phyloP scores from a whole-genome alignment of 305 asterid genomes.

The Plantago coronopus region DNA sequence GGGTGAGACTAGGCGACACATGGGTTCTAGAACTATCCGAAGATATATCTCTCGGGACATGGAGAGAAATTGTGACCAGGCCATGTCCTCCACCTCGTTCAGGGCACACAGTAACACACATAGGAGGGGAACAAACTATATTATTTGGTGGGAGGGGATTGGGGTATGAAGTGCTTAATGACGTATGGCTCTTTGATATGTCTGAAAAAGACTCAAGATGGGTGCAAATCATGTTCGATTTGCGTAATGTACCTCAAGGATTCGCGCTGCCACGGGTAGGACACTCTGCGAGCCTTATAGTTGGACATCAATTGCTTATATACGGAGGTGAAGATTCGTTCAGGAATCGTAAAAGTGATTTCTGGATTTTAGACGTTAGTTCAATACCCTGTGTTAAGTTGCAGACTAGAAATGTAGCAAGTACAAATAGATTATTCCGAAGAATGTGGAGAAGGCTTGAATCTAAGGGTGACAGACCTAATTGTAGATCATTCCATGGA shows the following conservation, averaged over 20 bases:
- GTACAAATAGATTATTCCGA: conserved; percentile 24
- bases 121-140: conserved; percentile 50
- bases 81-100: conserved; percentile 79
- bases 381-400: conserved; percentile 26
- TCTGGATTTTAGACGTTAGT: conserved; percentile 75
- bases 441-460: conserved; percentile 66
- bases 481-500: conserved; percentile 79
- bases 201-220: conserved; percentile 51
- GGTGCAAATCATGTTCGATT: conserved; percentile 52
- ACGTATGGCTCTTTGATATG: conserved; percentile 72
- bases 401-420: conserved; percentile 25
- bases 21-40: conserved; percentile 75
- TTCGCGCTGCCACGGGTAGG: conserved; percentile 77
- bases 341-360: conserved; percentile 69
- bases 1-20: conserved; percentile 61
- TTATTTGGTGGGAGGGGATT: conserved; percentile 86
- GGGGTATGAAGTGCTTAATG: conserved; percentile 69
- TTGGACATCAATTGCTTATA: conserved; percentile 72
- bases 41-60: conserved; percentile 51
- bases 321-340: conserved; percentile 86
- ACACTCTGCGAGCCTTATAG: conserved; percentile 75
- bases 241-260: conserved; percentile 57
- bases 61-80: conserved; percentile 49
- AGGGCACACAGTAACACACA: conserved; percentile 77
- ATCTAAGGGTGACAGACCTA: conserved; percentile 53